Percentiles rank a stretch among this genome's conserved stretches.
Conservation (phyloP, 179 eudicot genomes). For the Carnegiea gigantea region DNA sequence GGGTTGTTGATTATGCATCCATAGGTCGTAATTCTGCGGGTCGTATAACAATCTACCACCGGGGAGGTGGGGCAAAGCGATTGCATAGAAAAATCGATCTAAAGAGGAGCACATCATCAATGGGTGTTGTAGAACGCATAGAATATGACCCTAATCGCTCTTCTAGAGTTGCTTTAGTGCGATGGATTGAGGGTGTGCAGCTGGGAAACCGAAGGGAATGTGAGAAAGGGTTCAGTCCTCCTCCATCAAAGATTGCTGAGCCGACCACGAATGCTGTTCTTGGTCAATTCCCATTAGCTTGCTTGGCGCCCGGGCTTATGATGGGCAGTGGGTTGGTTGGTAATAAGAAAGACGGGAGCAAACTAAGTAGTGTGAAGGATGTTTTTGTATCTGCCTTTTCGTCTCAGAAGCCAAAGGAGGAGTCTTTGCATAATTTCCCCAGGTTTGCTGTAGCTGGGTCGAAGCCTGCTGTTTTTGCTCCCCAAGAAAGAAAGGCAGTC, state of each 20-base stretch:
- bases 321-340: background rate
- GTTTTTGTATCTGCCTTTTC: conserved; percentile 44
- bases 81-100: conserved; percentile 40
- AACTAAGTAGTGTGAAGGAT: conserved; percentile 37
- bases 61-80: conserved; percentile 54
- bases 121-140: conserved; percentile 45
- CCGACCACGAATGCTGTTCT: conserved; percentile 16
- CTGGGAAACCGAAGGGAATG: conserved; percentile 12
- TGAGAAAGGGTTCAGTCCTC: conserved; percentile 22
- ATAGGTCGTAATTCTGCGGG: conserved; percentile 43
- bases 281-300: conserved; percentile 36
- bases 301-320: conserved; percentile 28
- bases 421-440: conserved; percentile 29
- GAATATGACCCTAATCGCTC: conserved; percentile 52
- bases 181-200: conserved; percentile 45
- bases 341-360: conserved; percentile 26
- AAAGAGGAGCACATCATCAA: conserved; percentile 39
- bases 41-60: conserved; percentile 44
- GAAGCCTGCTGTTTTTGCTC: conserved; percentile 39
- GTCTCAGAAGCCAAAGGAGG: conserved; percentile 34
- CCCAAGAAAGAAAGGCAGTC: conserved; percentile 16
- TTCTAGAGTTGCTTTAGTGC: conserved; percentile 41
- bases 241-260: conserved; percentile 16
- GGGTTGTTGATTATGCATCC: conserved; percentile 1
- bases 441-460: conserved; percentile 48